These are phyloP conservation scores for Alisma plantagoaquatica DNA, from an alignment of 106 monocot genomes.

Conservation along the genomic window DNA sequence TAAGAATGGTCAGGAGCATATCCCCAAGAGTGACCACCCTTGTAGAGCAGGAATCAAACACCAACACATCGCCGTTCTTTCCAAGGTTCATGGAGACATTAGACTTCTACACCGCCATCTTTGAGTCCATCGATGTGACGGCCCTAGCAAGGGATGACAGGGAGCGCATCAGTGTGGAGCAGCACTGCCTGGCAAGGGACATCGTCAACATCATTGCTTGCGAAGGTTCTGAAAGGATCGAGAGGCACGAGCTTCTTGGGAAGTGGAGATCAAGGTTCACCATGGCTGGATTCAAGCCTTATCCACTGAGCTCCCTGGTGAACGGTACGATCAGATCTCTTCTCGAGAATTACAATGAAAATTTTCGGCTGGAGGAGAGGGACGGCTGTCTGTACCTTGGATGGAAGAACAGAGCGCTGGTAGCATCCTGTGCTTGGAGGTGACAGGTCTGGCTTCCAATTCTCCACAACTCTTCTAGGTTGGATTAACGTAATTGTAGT, in stretches of 20 bases:
- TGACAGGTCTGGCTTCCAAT: no score
- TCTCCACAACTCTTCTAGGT: no score
- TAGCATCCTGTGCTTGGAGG: conserved; percentile 78
- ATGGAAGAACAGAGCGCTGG: conserved; percentile 74
- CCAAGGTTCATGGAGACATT: conserved; percentile 70
- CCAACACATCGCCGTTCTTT: conserved; percentile 74
- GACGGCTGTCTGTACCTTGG: conserved; percentile 92
- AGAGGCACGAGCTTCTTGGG: conserved; percentile 72
- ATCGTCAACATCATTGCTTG: conserved; percentile 94
- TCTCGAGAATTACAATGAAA: conserved; percentile 44
- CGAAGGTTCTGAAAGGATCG: conserved; percentile 75
- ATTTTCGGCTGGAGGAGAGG: conserved; percentile 59
- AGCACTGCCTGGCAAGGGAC: conserved; percentile 91
- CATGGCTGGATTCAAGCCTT: conserved; percentile 79
- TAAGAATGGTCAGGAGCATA: conserved; percentile 71
- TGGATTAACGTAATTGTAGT: no score
- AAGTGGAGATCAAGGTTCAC: conserved; percentile 81
- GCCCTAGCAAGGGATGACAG: conserved; percentile 44
- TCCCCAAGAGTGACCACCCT: conserved; percentile 71
- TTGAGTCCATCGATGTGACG: conserved; percentile 73
- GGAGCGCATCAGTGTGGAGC: conserved; percentile 71
- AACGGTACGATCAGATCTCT: conserved; percentile 68
- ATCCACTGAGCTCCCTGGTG: conserved; percentile 60
- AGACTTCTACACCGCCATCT: conserved; percentile 56
- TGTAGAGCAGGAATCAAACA: conserved; percentile 88